These are phyloP conservation scores for Solanum arcanum DNA, from an alignment of 257 asterid genomes.

Conservation along the genomic window DNA sequence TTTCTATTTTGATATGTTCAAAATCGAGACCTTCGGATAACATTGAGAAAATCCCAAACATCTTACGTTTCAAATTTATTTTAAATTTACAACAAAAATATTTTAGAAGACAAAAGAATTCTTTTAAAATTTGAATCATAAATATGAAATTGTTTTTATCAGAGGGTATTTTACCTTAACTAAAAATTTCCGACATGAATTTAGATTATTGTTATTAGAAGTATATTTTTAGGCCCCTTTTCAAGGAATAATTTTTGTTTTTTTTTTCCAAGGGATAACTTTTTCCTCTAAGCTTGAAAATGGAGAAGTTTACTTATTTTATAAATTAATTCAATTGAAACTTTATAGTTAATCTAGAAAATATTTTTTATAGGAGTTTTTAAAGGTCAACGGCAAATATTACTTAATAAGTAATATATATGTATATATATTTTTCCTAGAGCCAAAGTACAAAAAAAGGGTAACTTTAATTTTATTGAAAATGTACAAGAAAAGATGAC, in stretches of 20 bases:
- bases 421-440: not conserved
- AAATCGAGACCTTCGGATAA: accelerated
- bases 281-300: not conserved
- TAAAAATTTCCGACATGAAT: accelerated
- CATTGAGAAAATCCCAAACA: no score
- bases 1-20: not conserved
- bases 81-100: no score
- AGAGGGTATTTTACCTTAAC: not conserved
- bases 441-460: not conserved
- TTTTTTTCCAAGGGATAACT: not conserved
- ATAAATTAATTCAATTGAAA: not conserved
- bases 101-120: not conserved
- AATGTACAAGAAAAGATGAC: not conserved
- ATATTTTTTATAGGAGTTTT: not conserved
- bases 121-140: not conserved
- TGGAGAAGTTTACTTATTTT: not conserved
- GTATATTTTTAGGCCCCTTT: not conserved
- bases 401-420: not conserved
- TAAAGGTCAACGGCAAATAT: not conserved
- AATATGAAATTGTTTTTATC: not conserved
- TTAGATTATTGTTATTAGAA: not conserved
- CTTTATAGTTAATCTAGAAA: not conserved
- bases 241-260: not conserved
- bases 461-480: not conserved
- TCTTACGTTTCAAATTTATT: no score